Percentiles rank a stretch among this genome's conserved stretches.
Conservation (phyloP, 2,329 filamentous ascomycete genomes). For the Neurospora sp. region DNA sequence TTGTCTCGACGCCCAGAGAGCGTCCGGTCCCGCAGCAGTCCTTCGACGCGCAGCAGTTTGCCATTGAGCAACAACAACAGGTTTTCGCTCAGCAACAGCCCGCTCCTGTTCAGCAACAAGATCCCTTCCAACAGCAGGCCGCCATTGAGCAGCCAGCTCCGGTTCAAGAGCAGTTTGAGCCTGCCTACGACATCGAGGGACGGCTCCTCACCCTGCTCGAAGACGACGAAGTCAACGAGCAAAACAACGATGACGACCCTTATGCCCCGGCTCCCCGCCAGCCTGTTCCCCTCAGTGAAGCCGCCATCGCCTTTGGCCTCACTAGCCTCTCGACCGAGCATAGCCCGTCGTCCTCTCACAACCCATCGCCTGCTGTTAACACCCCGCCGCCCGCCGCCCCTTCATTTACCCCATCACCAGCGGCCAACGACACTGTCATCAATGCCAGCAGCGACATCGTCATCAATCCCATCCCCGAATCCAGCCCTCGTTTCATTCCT, state of each 20-base stretch:
- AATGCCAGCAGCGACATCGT: not conserved
- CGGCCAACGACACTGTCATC: not conserved
- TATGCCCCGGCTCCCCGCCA: not conserved
- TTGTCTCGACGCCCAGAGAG: not conserved
- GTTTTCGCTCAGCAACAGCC: not conserved
- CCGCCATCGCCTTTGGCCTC: not conserved
- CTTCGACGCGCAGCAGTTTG: not conserved
- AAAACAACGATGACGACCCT: not conserved
- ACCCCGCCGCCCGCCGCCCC: not conserved
- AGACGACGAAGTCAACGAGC: not conserved
- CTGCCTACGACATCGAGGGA: not conserved
- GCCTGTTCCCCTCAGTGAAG: not conserved
- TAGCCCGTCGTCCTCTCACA: not conserved
- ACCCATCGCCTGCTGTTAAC: not conserved
- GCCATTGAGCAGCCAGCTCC: not conserved
- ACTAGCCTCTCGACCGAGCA: not conserved
- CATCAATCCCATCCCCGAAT: not conserved
- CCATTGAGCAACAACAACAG: not conserved
- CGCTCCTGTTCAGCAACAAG: not conserved
- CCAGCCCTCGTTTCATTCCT: not conserved
- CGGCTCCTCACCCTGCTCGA: not conserved
- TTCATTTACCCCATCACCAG: not conserved
- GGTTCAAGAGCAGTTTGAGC: not conserved
- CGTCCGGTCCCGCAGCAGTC: not conserved
- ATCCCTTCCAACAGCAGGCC: not conserved